Evolutionary conservation across 768 basidiomycete genomes (phyloP).

Genomic region (Lactarius trivialis): DNA sequence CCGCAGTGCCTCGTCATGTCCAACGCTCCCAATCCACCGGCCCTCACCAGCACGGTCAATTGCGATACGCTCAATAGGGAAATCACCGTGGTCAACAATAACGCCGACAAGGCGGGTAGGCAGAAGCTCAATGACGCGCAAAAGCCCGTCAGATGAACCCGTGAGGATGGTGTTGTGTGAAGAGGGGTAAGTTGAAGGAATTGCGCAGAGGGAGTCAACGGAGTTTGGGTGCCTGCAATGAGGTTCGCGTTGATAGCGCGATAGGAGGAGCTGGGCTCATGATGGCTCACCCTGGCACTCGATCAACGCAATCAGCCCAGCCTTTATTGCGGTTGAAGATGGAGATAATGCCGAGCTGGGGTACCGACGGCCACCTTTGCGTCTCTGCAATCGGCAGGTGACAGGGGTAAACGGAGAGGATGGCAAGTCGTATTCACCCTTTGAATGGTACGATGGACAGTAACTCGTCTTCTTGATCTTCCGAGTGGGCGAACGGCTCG

Average conservation of each 20-base stretch:
- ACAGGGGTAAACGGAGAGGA: neutral
- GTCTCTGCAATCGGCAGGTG: conserved; percentile 37
- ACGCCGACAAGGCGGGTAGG: conserved; percentile 88
- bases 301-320: conserved; percentile 89
- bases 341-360: conserved; percentile 80
- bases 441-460: conserved; percentile 82
- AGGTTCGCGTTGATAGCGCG: neutral
- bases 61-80: conserved; percentile 83
- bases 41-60: conserved; percentile 50
- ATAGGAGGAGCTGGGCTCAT: conserved; percentile 35
- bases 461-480: conserved; percentile 94
- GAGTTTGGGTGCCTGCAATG: conserved; percentile 79
- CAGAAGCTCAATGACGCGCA: conserved; percentile 80
- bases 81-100: conserved; percentile 86
- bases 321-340: conserved; percentile 85
- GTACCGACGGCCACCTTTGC: conserved; percentile 85
- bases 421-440: conserved; percentile 40
- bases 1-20: conserved; percentile 81
- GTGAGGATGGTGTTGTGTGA: conserved; percentile 73
- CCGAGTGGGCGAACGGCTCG: conserved; percentile 77
- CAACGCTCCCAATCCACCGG: conserved; percentile 89
- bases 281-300: conserved; percentile 82
- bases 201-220: conserved; percentile 74
- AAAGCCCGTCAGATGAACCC: conserved; percentile 86
- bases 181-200: conserved; percentile 56